Evolutionary conservation across 2,329 filamentous ascomycete species (phyloP), one percentile per base, ranked within the genome.

Genomic region (Neofusicoccum umdonicola): DNA sequence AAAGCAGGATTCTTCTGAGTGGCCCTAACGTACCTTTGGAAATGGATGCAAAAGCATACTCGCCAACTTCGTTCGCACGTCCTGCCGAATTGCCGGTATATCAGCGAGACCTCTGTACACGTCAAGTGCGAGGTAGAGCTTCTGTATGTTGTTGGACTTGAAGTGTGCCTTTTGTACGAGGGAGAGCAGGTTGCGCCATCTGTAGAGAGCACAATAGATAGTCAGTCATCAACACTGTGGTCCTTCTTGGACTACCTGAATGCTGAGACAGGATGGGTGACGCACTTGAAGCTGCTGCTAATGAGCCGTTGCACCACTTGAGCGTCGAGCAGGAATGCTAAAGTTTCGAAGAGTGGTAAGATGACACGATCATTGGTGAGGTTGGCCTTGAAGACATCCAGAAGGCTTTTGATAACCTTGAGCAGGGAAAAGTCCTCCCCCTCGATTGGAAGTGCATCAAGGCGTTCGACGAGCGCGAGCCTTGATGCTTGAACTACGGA

Each of bases 41-140:
- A 92, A 97, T 0, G 92, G 91, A 79, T 97, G 94, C 65, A 87
- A 15, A 11, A 97, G 80, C 81, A 97, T 86, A 22, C 85, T 87
- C 0, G 85, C 85, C 45, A 97, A 79, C 74, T 93, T 91, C 73
- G 84, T 87, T 62, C 88, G 76, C 3, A 89, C 90, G 19, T 84
- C 83, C 65, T 81, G 80, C 8, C 79, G 77, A 7, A 86, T 78
- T 0, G 80, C 79, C 27, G 80, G 77, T n/a, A 84, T 74, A n/a
- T 73, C 71, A 13, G 56, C 27, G 5, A 97, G 78, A 0, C 87
- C 87, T 2, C 88, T 86, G 76, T 97, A 98, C 12, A 95, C 85
- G 71, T 89, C 90, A 66, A 96, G 81, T 22, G 91, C 92, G 0
- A 92, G 90, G 73, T 92, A 86, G 1, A 98, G 83, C 75, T 95